Evolutionary conservation across 495 filamentous ascomycete species (phyloP).

Genomic region (Hypoxylon lenormandii): DNA sequence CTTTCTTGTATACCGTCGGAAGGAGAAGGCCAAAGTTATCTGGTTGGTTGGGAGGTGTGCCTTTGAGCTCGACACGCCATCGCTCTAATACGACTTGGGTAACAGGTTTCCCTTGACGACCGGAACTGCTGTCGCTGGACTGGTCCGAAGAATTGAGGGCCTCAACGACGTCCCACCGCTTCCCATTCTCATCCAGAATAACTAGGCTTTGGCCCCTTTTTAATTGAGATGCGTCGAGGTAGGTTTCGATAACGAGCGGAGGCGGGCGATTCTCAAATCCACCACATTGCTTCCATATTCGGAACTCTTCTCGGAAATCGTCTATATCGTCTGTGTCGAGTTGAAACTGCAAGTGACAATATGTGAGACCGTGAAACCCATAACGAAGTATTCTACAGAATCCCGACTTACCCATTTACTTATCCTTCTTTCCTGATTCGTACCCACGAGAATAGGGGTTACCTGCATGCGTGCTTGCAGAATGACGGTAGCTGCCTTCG

Average conservation of each 20-base stretch:
- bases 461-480: slow-evolving; percentile 80
- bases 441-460: slow-evolving; percentile 69
- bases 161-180: slow-evolving; percentile 90
- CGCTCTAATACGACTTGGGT: slow-evolving; percentile 86
- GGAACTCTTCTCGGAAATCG: slow-evolving; percentile 80
- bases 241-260: slow-evolving; percentile 89
- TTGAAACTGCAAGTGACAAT: slow-evolving; percentile 75
- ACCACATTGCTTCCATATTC: slow-evolving; percentile 81
- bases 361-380: slow-evolving; percentile 37
- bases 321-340: slow-evolving; percentile 93
- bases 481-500: slow-evolving; percentile 87
- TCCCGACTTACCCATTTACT: slow-evolving; percentile 91
- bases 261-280: slow-evolving; percentile 81
- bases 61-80: slow-evolving; percentile 84
- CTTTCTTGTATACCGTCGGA: slow-evolving; percentile 94
- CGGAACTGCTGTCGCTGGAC: slow-evolving; percentile 64
- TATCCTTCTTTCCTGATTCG: slow-evolving; percentile 67
- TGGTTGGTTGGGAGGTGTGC: slow-evolving; percentile 60
- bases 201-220: slow-evolving; percentile 88
- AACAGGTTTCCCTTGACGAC: slow-evolving; percentile 58
- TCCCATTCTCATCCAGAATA: slow-evolving; percentile 85
- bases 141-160: slow-evolving; percentile 75
- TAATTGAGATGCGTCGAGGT: slow-evolving; percentile 81
- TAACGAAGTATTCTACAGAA: slow-evolving; percentile 7
- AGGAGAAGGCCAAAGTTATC: slow-evolving; percentile 77